Evolutionary conservation across 2,329 filamentous ascomycete genomes (phyloP), one percentile per base, ranked within the genome.

Genomic region (Venturia oleaginea): DNA sequence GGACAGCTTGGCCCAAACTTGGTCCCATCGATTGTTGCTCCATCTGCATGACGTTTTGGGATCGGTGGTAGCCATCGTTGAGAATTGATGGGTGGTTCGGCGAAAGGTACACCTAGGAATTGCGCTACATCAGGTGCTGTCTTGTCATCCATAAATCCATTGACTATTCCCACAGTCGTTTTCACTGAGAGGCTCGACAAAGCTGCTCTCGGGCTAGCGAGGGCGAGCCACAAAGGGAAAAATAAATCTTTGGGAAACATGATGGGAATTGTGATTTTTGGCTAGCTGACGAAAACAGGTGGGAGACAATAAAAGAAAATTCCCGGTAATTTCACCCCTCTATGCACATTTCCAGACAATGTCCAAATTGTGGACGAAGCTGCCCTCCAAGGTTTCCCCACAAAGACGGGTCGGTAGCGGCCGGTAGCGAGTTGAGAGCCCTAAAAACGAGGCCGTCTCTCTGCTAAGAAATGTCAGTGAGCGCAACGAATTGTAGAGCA

Each of bases 11-110:
- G 24, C n/a, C 60, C 60, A n/a, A 62, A 46, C 5, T 43, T 37
- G 19, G 37, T 17, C 2, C 17, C 60, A 46, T 62, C 40, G 13
- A 62, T 27, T 2, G 5, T 30, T 43, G 11, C 57, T 19, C 27
- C 22, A 6, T 55, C 15, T 32, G 13, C 19, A 22, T 61, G 65
- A 60, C 74, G 73, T 62, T 75, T 66, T 55, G 83, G 83, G 67
- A 87, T 84, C 1, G 84, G 84, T 0, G 79, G 83, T 62, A 84
- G 80, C 70, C 87, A 87, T 6, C 84, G 80, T 68, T 86, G 85
- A 57, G 77, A 69, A 1, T 83, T 83, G 17, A 78, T 74, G 19
- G 85, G 84, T 1, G 85, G 82, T 17, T 83, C 81, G 4, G 81
- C 84, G 68, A 82, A 87, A 19, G 85, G 85, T 59, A 87, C 85